Base-by-base conservation (phyloP, 106 monocot species). In the Dendrobium nobile region DNA sequence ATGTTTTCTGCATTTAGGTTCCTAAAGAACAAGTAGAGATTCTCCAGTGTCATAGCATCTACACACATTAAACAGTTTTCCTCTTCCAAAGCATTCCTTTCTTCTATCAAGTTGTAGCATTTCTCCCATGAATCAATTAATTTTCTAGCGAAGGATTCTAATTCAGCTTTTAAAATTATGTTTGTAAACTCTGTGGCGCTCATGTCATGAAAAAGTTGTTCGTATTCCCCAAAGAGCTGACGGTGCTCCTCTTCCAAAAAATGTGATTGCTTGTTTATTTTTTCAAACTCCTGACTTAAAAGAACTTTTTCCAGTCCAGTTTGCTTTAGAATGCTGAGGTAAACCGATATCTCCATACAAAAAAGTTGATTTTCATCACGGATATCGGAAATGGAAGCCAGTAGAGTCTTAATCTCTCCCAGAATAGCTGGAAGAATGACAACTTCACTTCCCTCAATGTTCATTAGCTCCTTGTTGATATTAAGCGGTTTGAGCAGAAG, bases 301-400 rank as follows among this genome's bases (percentile, higher is more conserved):
- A 77, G 19, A 67, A 72, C 41, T 22, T 70, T 77, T 15, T 82
- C 77, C 73, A 78, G 42, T 27, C 83, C 80, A 67, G 78, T 72
- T 70, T 93, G 90, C 64, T 90, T 80, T 0, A 90, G 67, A 56
- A 93, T 76, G 48, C 86, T 85, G n/a, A 80, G 26, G 31, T 79
- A 56, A 72, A 93, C 77, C 19, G 79, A 85, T 76, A 77, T 80
- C 81, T 93, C 87, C 70, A 90, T 51, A 45, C 59, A 27, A 16
- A 87, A 75, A 45, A 76, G 33, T 78, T 78, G 82, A 13, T 77
- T 78, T 77, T 82, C 82, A 78, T 82, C 67, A 54, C 54, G 28
- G 13, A 54, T 19, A 78, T 72, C 54, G 37, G 78, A 82, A 77
- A 78, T 22, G 18, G 54, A 82, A 72, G 42, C 47, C 20, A 24